Base-by-base conservation (phyloP, 148 eudicot species). In the Rhododendron williamsianum region DNA sequence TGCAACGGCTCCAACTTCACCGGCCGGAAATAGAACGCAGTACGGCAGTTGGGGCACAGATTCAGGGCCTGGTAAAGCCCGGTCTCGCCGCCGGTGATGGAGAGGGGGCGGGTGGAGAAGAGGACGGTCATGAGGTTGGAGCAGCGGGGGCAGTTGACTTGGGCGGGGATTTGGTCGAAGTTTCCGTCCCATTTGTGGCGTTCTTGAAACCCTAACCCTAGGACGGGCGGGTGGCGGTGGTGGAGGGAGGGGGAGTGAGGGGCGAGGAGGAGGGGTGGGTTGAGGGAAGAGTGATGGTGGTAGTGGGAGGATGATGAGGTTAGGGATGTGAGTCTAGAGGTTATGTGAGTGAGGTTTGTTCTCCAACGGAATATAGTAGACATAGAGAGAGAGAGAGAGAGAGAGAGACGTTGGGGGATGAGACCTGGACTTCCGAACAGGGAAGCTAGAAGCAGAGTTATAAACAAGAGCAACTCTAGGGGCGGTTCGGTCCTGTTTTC, bases 11-110 rank as follows among this genome's bases (percentile, higher is more conserved):
- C 88, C 86, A 95, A 33, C 91, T 92, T 94, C 46, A 86, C 86
- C 30, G 98, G 99, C 41, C 95, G 86, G 48, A 96, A 95, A 84
- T 96, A 96, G 78, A 90, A 96, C 4, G 95, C 98, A 0, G 99
- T 94, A 45, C 90, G 88, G 81, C 99, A 96, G 54, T 87, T 82
- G 7, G 92, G 89, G 51, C 99, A 96, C 6, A 93, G 85, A 69
- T 92, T 96, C 2, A 96, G 88, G 74, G 98, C 99, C n/a, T 96
- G 98, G 78, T 90, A 95, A 15, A 91, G 69, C 0, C 98, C 98
- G 0, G 83, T 84, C 69, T 91, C 93, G 25, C 88, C 84, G 27
- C 90, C 89, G 6, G 91, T 87, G 58, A 96, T 92, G 49, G 98
- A 96, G 2, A 96, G 85, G 19, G 98, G 98, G 0, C 94, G 91